phyloP scores from a whole-genome alignment of 345 rosid genomes.

The Hibiscus syriacus region DNA sequence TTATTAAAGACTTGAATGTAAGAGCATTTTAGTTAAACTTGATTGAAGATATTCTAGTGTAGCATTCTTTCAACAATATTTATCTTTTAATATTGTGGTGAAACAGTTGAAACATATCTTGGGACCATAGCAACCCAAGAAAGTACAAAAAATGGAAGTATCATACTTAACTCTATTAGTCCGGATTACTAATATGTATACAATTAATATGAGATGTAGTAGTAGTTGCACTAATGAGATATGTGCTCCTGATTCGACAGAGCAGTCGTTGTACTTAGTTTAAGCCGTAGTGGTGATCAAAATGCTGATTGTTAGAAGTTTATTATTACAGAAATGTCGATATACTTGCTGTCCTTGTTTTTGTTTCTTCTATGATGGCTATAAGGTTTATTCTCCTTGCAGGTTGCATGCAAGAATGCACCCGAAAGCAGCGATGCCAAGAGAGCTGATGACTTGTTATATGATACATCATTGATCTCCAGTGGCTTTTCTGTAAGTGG shows the following conservation, averaged over 20 bases:
- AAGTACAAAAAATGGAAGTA: not conserved
- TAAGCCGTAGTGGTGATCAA: not conserved
- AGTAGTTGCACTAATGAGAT: not conserved
- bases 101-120: not conserved
- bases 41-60: not conserved
- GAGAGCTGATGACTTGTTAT: constrained; percentile 89
- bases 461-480: constrained; percentile 84
- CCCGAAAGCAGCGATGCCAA: constrained; percentile 76
- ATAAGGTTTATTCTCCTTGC: constrained; percentile 12
- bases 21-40: constrained; percentile 14
- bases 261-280: not conserved
- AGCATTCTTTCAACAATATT: not conserved
- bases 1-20: constrained; percentile 80
- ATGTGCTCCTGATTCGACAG: not conserved
- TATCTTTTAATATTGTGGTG: not conserved
- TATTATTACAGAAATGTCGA: not conserved
- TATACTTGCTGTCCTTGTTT: not conserved
- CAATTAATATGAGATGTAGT: not conserved
- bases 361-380: not conserved
- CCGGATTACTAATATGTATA: not conserved
- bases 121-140: not conserved
- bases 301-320: not conserved
- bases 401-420: constrained; percentile 96
- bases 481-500: constrained; percentile 89
- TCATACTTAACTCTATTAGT: not conserved